Percentiles rank a stretch among this genome's conserved stretches.
Conservation (phyloP, 2,329 filamentous ascomycete species). For the Pseudocercospora ulei region DNA sequence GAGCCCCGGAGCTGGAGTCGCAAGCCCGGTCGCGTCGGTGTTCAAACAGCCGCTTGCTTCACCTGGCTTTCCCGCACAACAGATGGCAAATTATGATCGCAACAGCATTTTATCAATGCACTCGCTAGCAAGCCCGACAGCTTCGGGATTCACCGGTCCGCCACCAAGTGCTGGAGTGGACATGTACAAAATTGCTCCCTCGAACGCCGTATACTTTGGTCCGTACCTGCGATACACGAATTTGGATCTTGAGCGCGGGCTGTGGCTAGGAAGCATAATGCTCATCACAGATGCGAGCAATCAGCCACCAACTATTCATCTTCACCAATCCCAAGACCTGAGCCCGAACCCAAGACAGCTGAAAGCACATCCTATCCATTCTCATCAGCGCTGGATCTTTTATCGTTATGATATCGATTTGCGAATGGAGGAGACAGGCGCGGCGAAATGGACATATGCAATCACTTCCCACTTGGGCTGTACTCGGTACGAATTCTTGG, state of each 20-base stretch:
- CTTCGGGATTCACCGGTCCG: constrained; percentile 78
- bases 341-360: constrained; percentile 84
- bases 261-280: constrained; percentile 89
- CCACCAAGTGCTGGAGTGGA: constrained; percentile 82
- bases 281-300: constrained; percentile 74
- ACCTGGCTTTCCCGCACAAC: constrained; percentile 64
- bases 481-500: constrained; percentile 94
- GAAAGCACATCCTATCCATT: constrained; percentile 69
- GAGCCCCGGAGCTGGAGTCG: constrained; percentile 58
- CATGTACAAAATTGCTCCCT: constrained; percentile 84
- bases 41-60: constrained; percentile 62
- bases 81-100: constrained; percentile 67
- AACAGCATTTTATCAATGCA: constrained; percentile 78
- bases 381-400: constrained; percentile 89
- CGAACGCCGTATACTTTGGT: constrained; percentile 95
- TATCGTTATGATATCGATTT: constrained; percentile 90
- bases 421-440: constrained; percentile 68
- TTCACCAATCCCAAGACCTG: constrained; percentile 80
- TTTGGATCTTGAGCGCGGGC: constrained; percentile 84
- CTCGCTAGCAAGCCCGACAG: constrained; percentile 60
- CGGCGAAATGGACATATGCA: constrained; percentile 91
- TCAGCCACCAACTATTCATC: constrained; percentile 90
- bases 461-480: constrained; percentile 94
- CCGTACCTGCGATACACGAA: constrained; percentile 93
- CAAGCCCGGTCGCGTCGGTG: constrained; percentile 41